These are phyloP conservation scores for Pezicula carpinea DNA, from an alignment of 2,329 filamentous ascomycete species.

Conservation along the genomic window DNA sequence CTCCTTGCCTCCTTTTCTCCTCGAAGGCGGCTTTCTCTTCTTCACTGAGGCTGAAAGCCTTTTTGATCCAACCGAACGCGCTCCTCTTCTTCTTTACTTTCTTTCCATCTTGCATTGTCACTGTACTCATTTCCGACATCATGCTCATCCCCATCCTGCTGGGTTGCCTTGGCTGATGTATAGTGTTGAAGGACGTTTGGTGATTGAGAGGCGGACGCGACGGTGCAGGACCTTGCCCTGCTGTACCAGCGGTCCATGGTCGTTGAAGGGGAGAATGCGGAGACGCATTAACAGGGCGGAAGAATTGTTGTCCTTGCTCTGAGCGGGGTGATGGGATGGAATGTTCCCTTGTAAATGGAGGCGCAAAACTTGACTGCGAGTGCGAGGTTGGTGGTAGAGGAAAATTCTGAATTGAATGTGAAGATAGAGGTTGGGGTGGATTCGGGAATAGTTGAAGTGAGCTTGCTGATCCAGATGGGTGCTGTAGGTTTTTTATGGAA, in stretches of 20 bases:
- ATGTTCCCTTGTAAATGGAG: background rate
- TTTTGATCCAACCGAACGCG: slow-evolving; percentile 64
- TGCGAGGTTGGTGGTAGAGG: slow-evolving; percentile 1
- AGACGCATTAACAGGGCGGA: slow-evolving; percentile 57
- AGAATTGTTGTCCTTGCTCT: slow-evolving; percentile 46
- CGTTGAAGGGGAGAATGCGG: slow-evolving; percentile 58
- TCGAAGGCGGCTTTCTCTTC: slow-evolving; percentile 58
- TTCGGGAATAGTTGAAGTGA: no score
- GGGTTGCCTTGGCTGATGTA: slow-evolving; percentile 4
- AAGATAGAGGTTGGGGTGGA: no score
- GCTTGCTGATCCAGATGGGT: no score
- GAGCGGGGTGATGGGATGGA: slow-evolving; percentile 37
- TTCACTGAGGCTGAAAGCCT: slow-evolving; percentile 61
- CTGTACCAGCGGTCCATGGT: slow-evolving; percentile 26
- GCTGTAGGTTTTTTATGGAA: no score
- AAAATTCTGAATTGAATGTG: background rate
- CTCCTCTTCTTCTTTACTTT: slow-evolving; percentile 62
- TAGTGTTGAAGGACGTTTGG: background rate
- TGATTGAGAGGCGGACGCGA: background rate
- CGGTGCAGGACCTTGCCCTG: background rate
- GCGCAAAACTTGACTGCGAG: background rate
- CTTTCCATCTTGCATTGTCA: slow-evolving; percentile 29
- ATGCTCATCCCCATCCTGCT: slow-evolving; percentile 40
- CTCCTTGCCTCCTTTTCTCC: slow-evolving; percentile 36
- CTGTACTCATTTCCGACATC: slow-evolving; percentile 45